phyloP scores from a whole-genome alignment of 495 filamentous ascomycete genomes.

The Penicillium fimorum region DNA sequence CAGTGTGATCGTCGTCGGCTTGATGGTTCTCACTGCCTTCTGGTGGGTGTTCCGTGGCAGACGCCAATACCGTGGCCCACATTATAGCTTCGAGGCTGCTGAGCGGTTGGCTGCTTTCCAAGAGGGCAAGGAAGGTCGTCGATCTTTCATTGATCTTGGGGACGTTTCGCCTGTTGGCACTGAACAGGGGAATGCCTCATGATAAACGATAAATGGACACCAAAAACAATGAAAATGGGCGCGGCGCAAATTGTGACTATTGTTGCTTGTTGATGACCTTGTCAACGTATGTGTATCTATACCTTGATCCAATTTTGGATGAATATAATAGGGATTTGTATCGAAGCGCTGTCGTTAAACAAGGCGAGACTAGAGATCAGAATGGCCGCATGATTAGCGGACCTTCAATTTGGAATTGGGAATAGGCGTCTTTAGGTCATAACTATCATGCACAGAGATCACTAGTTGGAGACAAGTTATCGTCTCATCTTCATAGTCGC shows the following conservation, averaged over 20 bases:
- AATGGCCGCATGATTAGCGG: background rate
- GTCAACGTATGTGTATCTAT: background rate
- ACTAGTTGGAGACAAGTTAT: background rate
- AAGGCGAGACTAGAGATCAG: background rate
- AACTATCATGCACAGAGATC: conserved; percentile 9
- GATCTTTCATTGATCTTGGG: conserved; percentile 25
- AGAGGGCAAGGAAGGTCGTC: conserved; percentile 24
- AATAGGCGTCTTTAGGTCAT: conserved; percentile 21
- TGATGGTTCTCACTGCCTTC: conserved; percentile 38
- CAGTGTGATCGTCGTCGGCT: conserved; percentile 58
- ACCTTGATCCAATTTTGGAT: background rate
- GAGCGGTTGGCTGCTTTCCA: conserved; percentile 28
- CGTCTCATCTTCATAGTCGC: conserved; percentile 20
- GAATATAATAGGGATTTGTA: background rate
- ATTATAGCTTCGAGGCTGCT: conserved; percentile 35
- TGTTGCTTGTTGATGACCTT: background rate
- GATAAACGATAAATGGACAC: conserved; percentile 1
- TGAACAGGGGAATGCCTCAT: conserved; percentile 12
- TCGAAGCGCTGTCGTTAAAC: background rate
- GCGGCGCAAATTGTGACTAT: background rate
- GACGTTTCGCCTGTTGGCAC: conserved; percentile 7
- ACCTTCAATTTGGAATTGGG: conserved; percentile 11
- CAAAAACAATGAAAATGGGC: background rate
- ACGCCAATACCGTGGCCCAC: conserved; percentile 32
- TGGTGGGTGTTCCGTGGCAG: conserved; percentile 35